Conservation (phyloP, 2,329 filamentous ascomycete genomes). For the Microsporum audouinii region DNA sequence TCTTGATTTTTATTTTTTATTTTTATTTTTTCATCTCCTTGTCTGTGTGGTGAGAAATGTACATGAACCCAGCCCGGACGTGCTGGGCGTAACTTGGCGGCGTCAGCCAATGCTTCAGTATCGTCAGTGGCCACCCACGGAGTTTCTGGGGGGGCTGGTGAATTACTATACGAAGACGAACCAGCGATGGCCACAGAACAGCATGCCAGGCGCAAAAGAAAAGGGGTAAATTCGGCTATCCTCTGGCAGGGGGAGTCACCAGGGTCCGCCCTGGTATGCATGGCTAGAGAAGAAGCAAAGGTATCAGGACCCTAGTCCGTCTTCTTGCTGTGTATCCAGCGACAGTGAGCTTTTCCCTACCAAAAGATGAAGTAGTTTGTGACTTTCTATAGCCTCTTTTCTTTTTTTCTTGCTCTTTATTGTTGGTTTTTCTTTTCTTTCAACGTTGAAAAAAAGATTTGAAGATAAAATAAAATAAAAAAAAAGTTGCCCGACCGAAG, state of each 20-base stretch:
- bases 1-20: neutral
- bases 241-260: neutral
- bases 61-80: neutral
- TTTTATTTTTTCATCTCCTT: neutral
- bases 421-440: neutral
- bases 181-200: neutral
- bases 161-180: neutral
- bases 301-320: neutral
- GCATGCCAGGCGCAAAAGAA: neutral
- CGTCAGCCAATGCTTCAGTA: slow-evolving; percentile 2
- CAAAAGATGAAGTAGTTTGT: no score
- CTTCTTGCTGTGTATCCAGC: neutral
- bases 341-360: neutral
- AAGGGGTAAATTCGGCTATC: slow-evolving; percentile 4
- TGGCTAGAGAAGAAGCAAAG: neutral
- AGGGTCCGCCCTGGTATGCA: neutral
- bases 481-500: neutral
- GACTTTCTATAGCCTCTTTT: neutral
- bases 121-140: neutral
- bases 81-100: neutral
- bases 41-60: no score
- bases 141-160: neutral
- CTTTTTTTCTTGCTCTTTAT: neutral
- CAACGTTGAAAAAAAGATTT: neutral
- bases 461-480: neutral